A percentile compares a stretch with the other conserved stretches of the same genome.
Evolutionary conservation across 2,329 filamentous ascomycete species (phyloP).

Genomic region (Alternaria sp.): DNA sequence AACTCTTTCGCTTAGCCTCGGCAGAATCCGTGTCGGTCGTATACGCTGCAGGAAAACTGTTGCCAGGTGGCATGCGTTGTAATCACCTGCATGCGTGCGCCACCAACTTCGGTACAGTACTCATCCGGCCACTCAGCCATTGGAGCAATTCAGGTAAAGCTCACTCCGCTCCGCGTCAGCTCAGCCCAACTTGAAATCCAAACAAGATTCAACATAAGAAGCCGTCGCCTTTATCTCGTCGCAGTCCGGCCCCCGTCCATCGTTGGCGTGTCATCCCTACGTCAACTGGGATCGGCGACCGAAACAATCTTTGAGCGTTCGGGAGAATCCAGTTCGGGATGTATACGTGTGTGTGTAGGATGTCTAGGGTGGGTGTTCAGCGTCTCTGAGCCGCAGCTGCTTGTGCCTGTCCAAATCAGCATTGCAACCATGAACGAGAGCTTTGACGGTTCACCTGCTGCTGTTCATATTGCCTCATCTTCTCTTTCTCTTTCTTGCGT

Average conservation of each 20-base stretch:
- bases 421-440: too few species aligned
- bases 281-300: not conserved
- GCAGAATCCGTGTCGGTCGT: not conserved
- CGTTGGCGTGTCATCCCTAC: not conserved
- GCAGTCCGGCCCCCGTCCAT: too few species aligned
- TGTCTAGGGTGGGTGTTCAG: not conserved
- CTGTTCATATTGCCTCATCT: not conserved
- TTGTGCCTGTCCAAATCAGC: not conserved
- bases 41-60: not conserved
- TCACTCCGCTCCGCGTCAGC: not conserved
- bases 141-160: not conserved
- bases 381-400: too few species aligned
- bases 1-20: not conserved
- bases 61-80: not conserved
- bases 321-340: accelerated
- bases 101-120: not conserved
- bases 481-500: not conserved
- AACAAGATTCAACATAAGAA: not conserved
- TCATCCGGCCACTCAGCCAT: not conserved
- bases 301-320: not conserved
- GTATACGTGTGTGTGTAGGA: not conserved
- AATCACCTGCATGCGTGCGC: not conserved
- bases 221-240: not conserved
- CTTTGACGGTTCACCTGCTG: too few species aligned
- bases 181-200: not conserved